Base-by-base conservation (phyloP, 495 filamentous ascomycete species). In the Talaromyces nanjingensis region DNA sequence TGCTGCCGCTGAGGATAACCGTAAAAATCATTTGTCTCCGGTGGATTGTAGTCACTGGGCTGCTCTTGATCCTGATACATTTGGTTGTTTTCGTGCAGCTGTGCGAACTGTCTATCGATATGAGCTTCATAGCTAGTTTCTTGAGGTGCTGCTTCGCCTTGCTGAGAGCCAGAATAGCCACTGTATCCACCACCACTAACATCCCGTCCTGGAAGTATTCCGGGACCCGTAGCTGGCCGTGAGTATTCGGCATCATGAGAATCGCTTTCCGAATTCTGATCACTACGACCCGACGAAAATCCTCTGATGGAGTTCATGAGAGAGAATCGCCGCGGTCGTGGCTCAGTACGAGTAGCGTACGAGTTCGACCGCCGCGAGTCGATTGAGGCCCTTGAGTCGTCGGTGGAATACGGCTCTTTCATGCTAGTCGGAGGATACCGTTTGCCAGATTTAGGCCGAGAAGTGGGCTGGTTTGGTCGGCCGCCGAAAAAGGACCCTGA, bases 281-380 rank as follows among this genome's bases (percentile, higher is more conserved):
- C 74, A 49, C 78, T 76, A 20, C 72, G 76, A 2, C 73, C 75
- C 7, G 76, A 73, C 12, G 72, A 75, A 2, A 85, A 80, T 16
- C 74, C 80, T 24, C 79, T 83, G 63, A 87, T 76, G 0, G 90
- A 93, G 72, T 94, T 90, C 14, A 98, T 79, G 54, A 98, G 83
- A 2, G 91, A 96, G 73, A 87, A 88, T 66, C 87, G 80, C 65
- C 87, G 85, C 33, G 88, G 86, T 60, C 91, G 87, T 67, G 90
- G 84, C 59, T 93, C 89, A 80, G 92, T 94, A 72, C 90, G 86
- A 59, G 80, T 87, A 59, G 90, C 86, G 65, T 92, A 84, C 27
- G 89, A 91, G 60, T 88, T 87, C 0, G 91, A 91, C 25, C 90
- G 86, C 27, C 87, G 81, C 5, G 90, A 96, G 68, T 96, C 93